Conservation (phyloP, 2,329 filamentous ascomycete species). For the Kalaharituber pfeilii region DNA sequence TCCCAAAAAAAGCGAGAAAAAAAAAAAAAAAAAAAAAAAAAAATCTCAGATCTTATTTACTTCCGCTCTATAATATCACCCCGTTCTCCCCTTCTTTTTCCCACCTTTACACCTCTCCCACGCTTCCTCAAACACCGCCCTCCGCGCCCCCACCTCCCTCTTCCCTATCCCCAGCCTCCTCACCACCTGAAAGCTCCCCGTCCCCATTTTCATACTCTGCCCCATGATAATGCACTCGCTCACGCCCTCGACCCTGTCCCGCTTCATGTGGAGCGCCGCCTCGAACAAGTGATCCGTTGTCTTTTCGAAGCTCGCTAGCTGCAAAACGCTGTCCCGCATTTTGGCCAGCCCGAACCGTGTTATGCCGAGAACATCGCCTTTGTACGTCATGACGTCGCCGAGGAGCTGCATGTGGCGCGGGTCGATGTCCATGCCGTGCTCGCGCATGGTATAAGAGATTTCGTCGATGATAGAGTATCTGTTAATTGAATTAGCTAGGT, state of each 20-base stretch:
- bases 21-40: neutral
- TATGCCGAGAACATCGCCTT: constrained; percentile 90
- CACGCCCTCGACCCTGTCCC: constrained; percentile 80
- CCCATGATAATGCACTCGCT: constrained; percentile 94
- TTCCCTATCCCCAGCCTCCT: constrained; percentile 52
- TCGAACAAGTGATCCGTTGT: constrained; percentile 95
- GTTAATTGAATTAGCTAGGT: neutral
- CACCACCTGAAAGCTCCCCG: constrained; percentile 80
- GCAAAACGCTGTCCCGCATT: constrained; percentile 85
- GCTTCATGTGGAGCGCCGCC: constrained; percentile 80
- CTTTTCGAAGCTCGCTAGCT: constrained; percentile 93
- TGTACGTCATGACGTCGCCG: constrained; percentile 97
- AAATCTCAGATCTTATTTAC: neutral
- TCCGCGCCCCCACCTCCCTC: constrained; percentile 39
- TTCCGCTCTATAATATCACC: neutral
- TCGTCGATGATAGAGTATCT: constrained; percentile 61
- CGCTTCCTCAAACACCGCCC: constrained; percentile 51
- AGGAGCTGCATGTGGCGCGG: constrained; percentile 94
- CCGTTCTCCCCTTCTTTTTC: neutral
- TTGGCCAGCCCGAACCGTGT: constrained; percentile 91
- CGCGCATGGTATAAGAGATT: constrained; percentile 74
- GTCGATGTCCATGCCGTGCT: constrained; percentile 68
- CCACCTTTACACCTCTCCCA: constrained; percentile 30
- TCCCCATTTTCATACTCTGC: constrained; percentile 87
- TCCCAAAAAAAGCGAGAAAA: neutral